Conservation (phyloP, 805 yeast species). For the Starmerella stellata region DNA sequence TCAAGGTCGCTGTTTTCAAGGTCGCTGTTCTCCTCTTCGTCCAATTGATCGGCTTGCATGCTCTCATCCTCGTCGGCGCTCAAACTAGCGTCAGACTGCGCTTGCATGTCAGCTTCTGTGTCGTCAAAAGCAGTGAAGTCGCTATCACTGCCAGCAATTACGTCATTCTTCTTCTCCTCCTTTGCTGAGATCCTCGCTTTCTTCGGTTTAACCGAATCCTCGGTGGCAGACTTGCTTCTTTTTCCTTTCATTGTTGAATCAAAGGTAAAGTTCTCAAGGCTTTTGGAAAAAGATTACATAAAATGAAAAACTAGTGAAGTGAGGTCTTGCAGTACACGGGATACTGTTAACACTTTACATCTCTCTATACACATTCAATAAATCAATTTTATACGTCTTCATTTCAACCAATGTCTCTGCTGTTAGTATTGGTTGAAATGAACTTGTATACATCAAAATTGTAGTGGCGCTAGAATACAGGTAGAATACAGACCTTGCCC, state of each 20-base stretch:
- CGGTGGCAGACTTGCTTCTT: background rate
- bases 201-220: background rate
- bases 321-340: background rate
- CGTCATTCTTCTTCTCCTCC: background rate
- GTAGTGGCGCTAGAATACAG: no score
- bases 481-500: no score
- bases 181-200: background rate
- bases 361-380: no score
- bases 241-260: background rate
- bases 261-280: background rate
- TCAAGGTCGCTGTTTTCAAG: slow-evolving; percentile 7
- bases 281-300: background rate
- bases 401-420: no score
- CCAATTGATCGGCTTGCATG: slow-evolving; percentile 15
- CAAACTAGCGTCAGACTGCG: no score
- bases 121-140: background rate
- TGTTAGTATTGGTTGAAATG: no score
- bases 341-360: no score
- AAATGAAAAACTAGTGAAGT: background rate
- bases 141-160: background rate
- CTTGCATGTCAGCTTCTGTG: background rate
- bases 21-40: no score
- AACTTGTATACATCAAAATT: no score
- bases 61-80: slow-evolving; percentile 4
- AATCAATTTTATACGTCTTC: no score